Evolutionary conservation across 441 rosid species (phyloP).

Genomic region (Corymbia citriodora): DNA sequence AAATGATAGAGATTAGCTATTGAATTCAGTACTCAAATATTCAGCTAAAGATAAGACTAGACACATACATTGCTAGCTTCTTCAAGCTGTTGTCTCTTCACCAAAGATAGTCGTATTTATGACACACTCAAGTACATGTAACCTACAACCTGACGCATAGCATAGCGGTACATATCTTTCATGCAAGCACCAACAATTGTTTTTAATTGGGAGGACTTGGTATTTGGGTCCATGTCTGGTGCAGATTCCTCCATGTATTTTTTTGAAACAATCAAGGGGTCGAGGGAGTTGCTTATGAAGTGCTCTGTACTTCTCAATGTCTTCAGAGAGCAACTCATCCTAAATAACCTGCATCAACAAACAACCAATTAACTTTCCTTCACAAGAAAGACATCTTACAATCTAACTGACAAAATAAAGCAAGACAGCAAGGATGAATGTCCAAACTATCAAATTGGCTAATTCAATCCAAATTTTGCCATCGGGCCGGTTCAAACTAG

Average conservation of each 20-base stretch:
- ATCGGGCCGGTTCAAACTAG: neutral
- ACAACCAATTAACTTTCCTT: neutral
- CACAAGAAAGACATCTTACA: neutral
- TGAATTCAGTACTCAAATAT: too few species aligned
- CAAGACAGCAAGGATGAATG: neutral
- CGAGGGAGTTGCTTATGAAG: conserved; percentile 52
- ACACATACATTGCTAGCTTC: conserved; percentile 85
- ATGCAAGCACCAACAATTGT: conserved; percentile 47
- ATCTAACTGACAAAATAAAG: neutral
- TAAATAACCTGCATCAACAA: conserved; percentile 57
- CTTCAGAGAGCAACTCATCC: conserved; percentile 66
- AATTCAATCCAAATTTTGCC: neutral
- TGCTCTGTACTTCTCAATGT: conserved; percentile 42
- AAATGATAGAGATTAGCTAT: too few species aligned
- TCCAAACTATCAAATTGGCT: neutral
- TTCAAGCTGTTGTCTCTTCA: conserved; percentile 68
- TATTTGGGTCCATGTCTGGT: conserved; percentile 31
- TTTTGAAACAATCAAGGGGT: conserved; percentile 64
- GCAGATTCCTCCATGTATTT: conserved; percentile 39
- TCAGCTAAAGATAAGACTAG: conserved; percentile 19
- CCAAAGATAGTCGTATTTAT: conserved; percentile 69
- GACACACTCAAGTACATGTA: conserved; percentile 78
- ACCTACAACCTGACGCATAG: conserved; percentile 80
- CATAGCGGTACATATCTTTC: conserved; percentile 87
- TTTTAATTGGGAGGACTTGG: conserved; percentile 30